Base-by-base conservation (phyloP, 2,329 filamentous ascomycete species). In the Fusarium bactridioides region DNA sequence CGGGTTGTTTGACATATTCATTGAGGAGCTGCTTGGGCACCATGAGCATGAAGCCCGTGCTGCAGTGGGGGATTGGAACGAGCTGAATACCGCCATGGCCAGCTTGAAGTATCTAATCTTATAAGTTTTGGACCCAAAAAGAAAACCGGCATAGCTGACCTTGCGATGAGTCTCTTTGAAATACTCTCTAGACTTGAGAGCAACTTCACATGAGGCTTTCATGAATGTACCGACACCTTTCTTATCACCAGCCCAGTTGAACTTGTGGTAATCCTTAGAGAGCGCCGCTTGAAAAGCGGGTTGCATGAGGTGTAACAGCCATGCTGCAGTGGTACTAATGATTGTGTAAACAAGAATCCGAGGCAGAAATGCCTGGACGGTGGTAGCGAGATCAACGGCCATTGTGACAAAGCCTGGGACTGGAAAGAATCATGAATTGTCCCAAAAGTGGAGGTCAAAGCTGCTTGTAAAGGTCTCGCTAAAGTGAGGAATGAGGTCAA, bases 1-100 rank as follows among this genome's bases (percentile, higher is more conserved):
- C 67, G 0, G 67, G 67, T 19, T 69, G 67, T 21, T 66, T 61
- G 18, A 69, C 63, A 10, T 69, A 67, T 67, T 69, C 67, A 27
- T 63, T 63, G 7, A 69, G 63, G 3, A 69, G 57, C 9, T 67
- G 56, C 37, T 69, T 69, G 4, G 63, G 66, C 5, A 67, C 67
- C 57, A 69, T 69, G 35, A 69, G 67, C 57, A 69, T 67, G 25
- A 69, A 67, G 9, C 63, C 67, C 5, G 63, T 67, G 45, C 58
- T 69, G 41, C 67, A 69, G 40, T 69, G 67, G 8, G 67, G 67
- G 5, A 69, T 69, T 4, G 67, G 63, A 25, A 69, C 67, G 9
- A 69, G 63, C 21, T 69, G 67, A 10, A 69, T 69, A 4, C 60
- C 60, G 2, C 25, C 51, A 67, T 69, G 63, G 9, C 59, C 60